These are phyloP conservation scores for Trichoderma brevicompactum DNA, from an alignment of 2,329 filamentous ascomycete genomes.

Conservation along the genomic window DNA sequence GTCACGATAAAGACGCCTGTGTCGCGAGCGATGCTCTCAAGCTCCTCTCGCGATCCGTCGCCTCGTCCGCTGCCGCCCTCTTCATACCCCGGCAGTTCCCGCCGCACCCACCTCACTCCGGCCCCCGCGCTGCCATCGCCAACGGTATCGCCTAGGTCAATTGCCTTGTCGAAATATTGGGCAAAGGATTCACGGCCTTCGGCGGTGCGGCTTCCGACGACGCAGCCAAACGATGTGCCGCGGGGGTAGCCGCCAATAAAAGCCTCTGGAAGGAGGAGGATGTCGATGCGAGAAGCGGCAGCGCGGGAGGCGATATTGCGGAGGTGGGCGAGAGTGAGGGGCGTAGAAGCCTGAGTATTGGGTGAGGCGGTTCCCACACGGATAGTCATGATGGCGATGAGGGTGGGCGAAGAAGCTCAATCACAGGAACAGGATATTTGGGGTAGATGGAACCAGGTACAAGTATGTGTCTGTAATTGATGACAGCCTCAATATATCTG, in stretches of 20 bases:
- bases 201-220: slow-evolving; percentile 69
- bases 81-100: slow-evolving; percentile 50
- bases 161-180: slow-evolving; percentile 74
- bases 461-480: too few relatives aligned
- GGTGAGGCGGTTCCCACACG: slow-evolving; percentile 62
- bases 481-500: too few relatives aligned
- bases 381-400: slow-evolving; percentile 42
- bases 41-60: slow-evolving; percentile 72
- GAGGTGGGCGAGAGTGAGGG: slow-evolving; percentile 69
- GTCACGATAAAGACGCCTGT: slow-evolving; percentile 82
- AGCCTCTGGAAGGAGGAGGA: slow-evolving; percentile 89
- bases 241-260: slow-evolving; percentile 92
- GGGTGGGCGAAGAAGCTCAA: not conserved
- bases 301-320: slow-evolving; percentile 66
- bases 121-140: slow-evolving; percentile 62
- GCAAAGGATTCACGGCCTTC: slow-evolving; percentile 81
- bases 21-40: slow-evolving; percentile 76
- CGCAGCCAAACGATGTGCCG: slow-evolving; percentile 75
- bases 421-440: too few relatives aligned
- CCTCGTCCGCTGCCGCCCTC: slow-evolving; percentile 40
- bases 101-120: slow-evolving; percentile 71
- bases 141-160: slow-evolving; percentile 81
- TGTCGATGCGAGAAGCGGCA: slow-evolving; percentile 58
- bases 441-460: too few relatives aligned
- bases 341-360: slow-evolving; percentile 52